These are phyloP conservation scores for Akebia trifoliata DNA, from an alignment of 164 flowering plant genomes.

Conservation along the genomic window DNA sequence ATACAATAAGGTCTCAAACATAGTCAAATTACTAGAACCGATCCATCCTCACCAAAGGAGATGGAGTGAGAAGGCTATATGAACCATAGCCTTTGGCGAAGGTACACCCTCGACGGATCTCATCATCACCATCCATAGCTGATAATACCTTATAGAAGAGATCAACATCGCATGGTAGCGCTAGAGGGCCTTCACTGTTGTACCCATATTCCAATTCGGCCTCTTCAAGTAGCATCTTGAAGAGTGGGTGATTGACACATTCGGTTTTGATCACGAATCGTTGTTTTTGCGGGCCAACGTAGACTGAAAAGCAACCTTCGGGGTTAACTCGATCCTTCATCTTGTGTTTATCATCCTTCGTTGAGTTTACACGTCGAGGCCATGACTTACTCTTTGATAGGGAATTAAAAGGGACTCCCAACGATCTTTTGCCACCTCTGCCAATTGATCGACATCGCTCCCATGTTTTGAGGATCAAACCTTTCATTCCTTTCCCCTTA, in stretches of 20 bases:
- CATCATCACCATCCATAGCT: conserved; percentile 40
- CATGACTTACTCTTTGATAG: conserved; percentile 48
- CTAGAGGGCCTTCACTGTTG: conserved; percentile 40
- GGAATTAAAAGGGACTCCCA: neutral
- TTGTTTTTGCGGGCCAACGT: conserved; percentile 47
- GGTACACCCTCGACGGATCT: conserved; percentile 22
- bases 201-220: conserved; percentile 58
- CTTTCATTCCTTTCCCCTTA: conserved; percentile 29
- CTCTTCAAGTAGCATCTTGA: conserved; percentile 52
- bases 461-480: conserved; percentile 48
- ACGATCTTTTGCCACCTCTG: conserved; percentile 3
- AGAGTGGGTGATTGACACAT: conserved; percentile 52
- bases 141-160: conserved; percentile 38
- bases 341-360: neutral
- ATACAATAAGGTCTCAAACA: no score
- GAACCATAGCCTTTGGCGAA: conserved; percentile 15
- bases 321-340: conserved; percentile 28
- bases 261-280: conserved; percentile 47
- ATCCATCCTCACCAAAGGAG: conserved; percentile 25
- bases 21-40: conserved; percentile 6
- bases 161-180: conserved; percentile 51
- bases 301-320: conserved; percentile 52
- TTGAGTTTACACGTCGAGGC: conserved; percentile 17
- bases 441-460: conserved; percentile 50
- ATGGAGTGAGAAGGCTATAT: conserved; percentile 37